Evolutionary conservation across 2,329 filamentous ascomycete genomes (phyloP), one percentile per base, ranked within the genome.

Genomic region (Dryadomyces quercus-mongolicae): DNA sequence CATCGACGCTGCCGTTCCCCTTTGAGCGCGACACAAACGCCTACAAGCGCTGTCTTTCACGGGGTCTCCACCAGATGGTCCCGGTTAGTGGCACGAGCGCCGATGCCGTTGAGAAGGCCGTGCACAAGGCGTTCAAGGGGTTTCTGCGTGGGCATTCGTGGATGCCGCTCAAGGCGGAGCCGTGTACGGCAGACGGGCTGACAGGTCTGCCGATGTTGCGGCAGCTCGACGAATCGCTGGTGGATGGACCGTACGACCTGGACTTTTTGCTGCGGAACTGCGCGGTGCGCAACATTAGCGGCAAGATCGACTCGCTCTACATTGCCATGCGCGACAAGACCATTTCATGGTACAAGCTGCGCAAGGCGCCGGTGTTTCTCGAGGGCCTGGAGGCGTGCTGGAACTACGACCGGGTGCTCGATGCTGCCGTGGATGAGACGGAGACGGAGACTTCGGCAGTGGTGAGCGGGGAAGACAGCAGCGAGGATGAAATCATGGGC

Each of bases 1-100:
- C 72, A 49, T 70, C 69, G 13, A 71, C 71, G 38, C 73, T 77
- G 54, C 74, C 77, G 5, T 80, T 81, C 58, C 79, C 79, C 0
- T 82, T 82, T 62, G 79, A 82, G 64, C 78, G 79, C 61, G 77
- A 81, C 59, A 81, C 78, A 15, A 75, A 71, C 44, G 78, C 78
- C 4, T 82, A 82, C 64, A 81, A 81, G 61, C 71, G 79, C 46
- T 81, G 78, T 47, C 68, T 82, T 5, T 82, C 79, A 15, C 75
- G 79, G 16, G 79, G 79, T 3, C 70, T 82, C 47, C 79, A 82
- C 60, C 76, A 74, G 56, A 75, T 80, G 66, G 69, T 82, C 18
- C 76, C 74, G 9, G 71, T 82, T 13, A 69, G 71, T 46, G 77
- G 75, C 18, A 69, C 68, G 3, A 71, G 74, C 55, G 71, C 73